A percentile compares a stretch with the other conserved stretches of the same genome.
Conservation (phyloP, 1,284 basidiomycete genomes). For the Coniferiporia sulphurascens region DNA sequence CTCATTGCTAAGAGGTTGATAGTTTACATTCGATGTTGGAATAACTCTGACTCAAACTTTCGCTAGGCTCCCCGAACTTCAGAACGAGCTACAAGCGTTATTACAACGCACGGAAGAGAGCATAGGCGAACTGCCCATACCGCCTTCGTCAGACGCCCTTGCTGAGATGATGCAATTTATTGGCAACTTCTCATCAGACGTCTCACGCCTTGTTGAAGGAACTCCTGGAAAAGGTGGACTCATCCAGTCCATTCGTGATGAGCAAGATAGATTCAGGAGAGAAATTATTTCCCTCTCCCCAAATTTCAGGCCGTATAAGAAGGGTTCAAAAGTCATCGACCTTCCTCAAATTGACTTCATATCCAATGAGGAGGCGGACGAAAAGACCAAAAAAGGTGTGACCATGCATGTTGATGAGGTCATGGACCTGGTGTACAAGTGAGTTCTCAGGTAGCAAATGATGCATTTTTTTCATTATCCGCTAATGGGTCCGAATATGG, state of each 20-base stretch:
- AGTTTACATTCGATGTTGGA: slow-evolving; percentile 21
- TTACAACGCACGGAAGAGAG: slow-evolving; percentile 35
- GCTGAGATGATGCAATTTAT: slow-evolving; percentile 49
- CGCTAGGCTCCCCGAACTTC: slow-evolving; percentile 61
- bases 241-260: slow-evolving; percentile 47
- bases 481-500: background rate
- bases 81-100: slow-evolving; percentile 42
- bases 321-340: background rate
- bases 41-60: background rate
- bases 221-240: slow-evolving; percentile 45
- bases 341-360: slow-evolving; percentile 2
- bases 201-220: slow-evolving; percentile 46
- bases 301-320: slow-evolving; percentile 33
- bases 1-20: slow-evolving; percentile 48
- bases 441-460: slow-evolving; percentile 21
- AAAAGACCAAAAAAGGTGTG: slow-evolving; percentile 19
- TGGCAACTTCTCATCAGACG: slow-evolving; percentile 39
- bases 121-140: slow-evolving; percentile 42
- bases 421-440: slow-evolving; percentile 43
- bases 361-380: slow-evolving; percentile 9
- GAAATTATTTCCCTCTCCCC: slow-evolving; percentile 53
- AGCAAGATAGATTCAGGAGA: slow-evolving; percentile 41
- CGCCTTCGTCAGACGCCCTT: slow-evolving; percentile 50
- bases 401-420: slow-evolving; percentile 55
- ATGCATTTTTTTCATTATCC: too few species aligned